These are phyloP conservation scores for Penicillium roqueforti DNA, from an alignment of 495 filamentous ascomycete species.

Conservation along the genomic window DNA sequence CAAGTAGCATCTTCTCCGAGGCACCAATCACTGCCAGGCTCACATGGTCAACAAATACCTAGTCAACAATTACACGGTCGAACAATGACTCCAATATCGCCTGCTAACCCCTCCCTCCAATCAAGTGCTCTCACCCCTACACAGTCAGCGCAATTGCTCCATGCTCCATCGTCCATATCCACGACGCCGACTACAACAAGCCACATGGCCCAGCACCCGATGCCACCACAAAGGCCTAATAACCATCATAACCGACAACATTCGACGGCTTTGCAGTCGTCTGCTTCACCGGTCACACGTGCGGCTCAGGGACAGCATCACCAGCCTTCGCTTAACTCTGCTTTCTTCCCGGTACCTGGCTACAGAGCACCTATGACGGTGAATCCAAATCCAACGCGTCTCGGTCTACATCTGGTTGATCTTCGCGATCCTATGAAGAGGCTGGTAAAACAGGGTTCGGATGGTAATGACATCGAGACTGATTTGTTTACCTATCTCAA, in stretches of 20 bases:
- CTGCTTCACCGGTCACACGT: not conserved
- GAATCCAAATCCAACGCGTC: slow-evolving; percentile 42
- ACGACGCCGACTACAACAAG: not conserved
- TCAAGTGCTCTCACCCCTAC: not conserved
- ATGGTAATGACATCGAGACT: slow-evolving; percentile 14
- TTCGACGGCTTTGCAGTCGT: not conserved
- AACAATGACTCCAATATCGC: not conserved
- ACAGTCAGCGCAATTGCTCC: not conserved
- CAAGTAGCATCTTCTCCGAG: not conserved
- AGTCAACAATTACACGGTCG: not conserved
- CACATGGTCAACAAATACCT: not conserved
- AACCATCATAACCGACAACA: not conserved
- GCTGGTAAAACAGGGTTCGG: slow-evolving; percentile 15
- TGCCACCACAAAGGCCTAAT: not conserved
- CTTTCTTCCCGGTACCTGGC: slow-evolving; percentile 32
- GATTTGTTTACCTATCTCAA: slow-evolving; percentile 46
- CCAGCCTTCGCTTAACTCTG: not conserved
- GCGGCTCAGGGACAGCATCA: not conserved
- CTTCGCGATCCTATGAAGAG: slow-evolving; percentile 52
- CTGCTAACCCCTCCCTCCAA: not conserved
- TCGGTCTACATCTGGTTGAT: slow-evolving; percentile 55
- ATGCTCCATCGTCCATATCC: not conserved
- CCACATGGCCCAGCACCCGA: not conserved
- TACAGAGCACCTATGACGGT: slow-evolving; percentile 30
- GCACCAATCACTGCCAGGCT: not conserved